Percentiles rank a stretch among this genome's conserved stretches.
Conservation (phyloP, 371 early-diverging fungal species). For the Fennellomyces sp. region DNA sequence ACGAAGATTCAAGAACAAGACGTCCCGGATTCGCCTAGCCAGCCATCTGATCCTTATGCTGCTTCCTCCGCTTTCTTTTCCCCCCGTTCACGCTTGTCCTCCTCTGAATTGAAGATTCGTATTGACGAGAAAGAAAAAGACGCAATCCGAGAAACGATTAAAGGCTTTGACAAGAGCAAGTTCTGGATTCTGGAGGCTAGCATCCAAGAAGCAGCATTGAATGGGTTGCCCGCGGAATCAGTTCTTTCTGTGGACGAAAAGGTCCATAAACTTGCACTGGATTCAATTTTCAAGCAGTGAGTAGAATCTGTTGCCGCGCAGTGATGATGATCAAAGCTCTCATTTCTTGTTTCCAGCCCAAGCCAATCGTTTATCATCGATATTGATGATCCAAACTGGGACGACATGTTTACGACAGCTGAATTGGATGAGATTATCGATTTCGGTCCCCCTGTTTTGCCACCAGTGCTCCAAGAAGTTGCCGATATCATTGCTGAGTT, state of each 20-base stretch:
- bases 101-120: no score
- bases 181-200: conserved; percentile 2
- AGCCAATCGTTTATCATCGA: conserved; percentile 1
- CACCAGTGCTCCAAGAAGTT: background rate
- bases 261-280: background rate
- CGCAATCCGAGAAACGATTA: no score
- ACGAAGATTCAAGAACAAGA: no score
- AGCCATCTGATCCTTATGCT: no score
- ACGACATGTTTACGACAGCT: background rate
- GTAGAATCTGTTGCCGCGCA: background rate
- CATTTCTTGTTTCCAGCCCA: background rate
- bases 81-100: no score
- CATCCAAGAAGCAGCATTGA: background rate
- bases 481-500: background rate
- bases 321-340: no score
- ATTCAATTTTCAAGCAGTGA: conserved; percentile 5
- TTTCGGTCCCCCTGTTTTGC: background rate
- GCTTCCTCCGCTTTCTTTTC: no score
- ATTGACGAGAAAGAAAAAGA: no score
- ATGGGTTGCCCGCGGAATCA: background rate
- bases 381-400: background rate
- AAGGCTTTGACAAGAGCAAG: background rate
- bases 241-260: conserved; percentile 1
- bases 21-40: no score
- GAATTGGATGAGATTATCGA: background rate